Evolutionary conservation across 2,329 filamentous ascomycete genomes (phyloP).

Genomic region (Didymellaceae sp.): DNA sequence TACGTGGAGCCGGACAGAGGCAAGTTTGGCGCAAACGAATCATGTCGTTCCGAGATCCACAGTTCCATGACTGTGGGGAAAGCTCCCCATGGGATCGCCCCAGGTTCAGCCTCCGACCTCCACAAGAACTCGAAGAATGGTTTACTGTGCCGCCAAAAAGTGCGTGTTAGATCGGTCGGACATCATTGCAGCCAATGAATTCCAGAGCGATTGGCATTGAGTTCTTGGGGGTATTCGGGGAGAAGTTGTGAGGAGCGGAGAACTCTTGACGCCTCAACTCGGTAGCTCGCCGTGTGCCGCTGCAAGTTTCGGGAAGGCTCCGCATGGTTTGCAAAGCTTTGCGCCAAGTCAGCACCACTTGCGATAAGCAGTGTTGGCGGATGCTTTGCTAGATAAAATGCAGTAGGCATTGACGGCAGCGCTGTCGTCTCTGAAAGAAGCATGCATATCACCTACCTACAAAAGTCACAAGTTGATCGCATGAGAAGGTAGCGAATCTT

Average conservation of each 20-base stretch:
- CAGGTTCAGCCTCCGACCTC: neutral
- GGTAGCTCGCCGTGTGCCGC: conserved; percentile 8
- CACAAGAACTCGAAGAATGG: no score
- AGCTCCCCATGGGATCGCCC: conserved; percentile 8
- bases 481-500: no score
- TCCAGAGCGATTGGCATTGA: neutral
- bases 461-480: no score
- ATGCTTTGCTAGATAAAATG: neutral
- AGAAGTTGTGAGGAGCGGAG: neutral
- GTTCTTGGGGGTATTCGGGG: neutral
- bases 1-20: conserved; percentile 3
- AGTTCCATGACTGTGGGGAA: conserved; percentile 6
- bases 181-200: neutral
- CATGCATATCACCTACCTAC: no score
- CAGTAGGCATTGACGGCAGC: no score
- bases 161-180: neutral
- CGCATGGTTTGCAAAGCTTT: conserved; percentile 7
- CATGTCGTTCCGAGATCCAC: conserved; percentile 9
- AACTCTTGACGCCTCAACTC: neutral
- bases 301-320: conserved; percentile 8
- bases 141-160: neutral
- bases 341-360: neutral
- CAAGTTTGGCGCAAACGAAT: conserved; percentile 7
- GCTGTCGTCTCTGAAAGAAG: neutral
- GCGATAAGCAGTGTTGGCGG: neutral